These are phyloP conservation scores for Aspergillus nanangensis DNA, from an alignment of 495 filamentous ascomycete species.

Conservation along the genomic window DNA sequence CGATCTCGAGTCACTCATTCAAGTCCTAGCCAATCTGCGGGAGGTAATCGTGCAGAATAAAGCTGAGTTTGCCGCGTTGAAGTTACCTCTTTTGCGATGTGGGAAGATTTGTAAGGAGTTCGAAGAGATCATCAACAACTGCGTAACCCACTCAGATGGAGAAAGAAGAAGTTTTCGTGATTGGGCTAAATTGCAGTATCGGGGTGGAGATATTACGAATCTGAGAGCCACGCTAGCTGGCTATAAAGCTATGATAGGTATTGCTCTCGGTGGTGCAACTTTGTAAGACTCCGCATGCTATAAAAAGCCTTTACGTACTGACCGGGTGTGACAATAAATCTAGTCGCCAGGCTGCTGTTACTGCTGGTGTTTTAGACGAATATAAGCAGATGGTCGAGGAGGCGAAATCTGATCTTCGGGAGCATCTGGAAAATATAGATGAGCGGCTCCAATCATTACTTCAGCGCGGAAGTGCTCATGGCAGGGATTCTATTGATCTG, in stretches of 20 bases:
- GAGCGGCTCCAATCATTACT: conserved; percentile 16
- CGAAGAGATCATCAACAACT: conserved; percentile 18
- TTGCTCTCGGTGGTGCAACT: conserved; percentile 24
- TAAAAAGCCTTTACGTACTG: no score
- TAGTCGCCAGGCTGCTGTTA: conserved; percentile 20
- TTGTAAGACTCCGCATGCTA: conserved; percentile 14
- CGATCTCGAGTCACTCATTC: conserved; percentile 26
- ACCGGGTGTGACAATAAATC: background rate
- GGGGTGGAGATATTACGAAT: conserved; percentile 23
- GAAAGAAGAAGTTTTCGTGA: conserved; percentile 25
- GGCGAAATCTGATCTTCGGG: conserved; percentile 26
- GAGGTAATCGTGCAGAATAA: conserved; percentile 6
- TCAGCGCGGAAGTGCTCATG: background rate
- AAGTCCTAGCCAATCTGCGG: conserved; percentile 12
- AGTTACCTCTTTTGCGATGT: conserved; percentile 23
- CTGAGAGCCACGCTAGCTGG: conserved; percentile 21
- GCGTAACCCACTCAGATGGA: conserved; percentile 15
- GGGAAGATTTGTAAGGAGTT: conserved; percentile 27
- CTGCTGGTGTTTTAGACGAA: conserved; percentile 19
- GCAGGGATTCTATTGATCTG: conserved; percentile 8
- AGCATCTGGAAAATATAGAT: conserved; percentile 22
- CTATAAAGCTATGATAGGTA: conserved; percentile 29
- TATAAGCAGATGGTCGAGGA: conserved; percentile 28
- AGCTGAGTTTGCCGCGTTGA: conserved; percentile 14
- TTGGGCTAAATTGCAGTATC: conserved; percentile 27